phyloP scores from a whole-genome alignment of 2,329 filamentous ascomycete species.

The Aspergillus tubingensis region DNA sequence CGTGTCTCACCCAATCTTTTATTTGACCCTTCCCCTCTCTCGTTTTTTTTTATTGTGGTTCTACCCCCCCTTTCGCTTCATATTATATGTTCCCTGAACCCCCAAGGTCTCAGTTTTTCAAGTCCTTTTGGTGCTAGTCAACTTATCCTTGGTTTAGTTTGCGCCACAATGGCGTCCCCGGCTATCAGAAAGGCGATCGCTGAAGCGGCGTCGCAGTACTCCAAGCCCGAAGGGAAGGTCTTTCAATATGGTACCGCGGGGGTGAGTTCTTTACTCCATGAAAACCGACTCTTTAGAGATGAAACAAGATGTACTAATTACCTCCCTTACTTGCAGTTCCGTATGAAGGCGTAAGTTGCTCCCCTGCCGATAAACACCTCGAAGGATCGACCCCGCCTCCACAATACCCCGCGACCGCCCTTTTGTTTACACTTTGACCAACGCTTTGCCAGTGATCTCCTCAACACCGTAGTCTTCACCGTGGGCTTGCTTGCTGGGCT shows the following conservation, averaged over 20 bases:
- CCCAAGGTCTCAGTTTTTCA: background rate
- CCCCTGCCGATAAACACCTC: conserved; percentile 13
- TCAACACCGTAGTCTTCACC: conserved; percentile 89
- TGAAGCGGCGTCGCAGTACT: conserved; percentile 51
- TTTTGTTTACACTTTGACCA: conserved; percentile 39
- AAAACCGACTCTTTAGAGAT: background rate
- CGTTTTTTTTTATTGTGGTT: conserved; percentile 11
- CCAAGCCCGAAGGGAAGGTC: conserved; percentile 51
- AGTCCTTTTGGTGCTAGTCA: background rate
- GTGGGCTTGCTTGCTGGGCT: conserved; percentile 87
- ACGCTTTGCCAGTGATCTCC: conserved; percentile 61
- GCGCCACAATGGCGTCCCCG: conserved; percentile 45
- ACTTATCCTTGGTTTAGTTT: conserved; percentile 11
- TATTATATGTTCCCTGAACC: conserved; percentile 3
- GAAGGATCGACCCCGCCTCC: conserved; percentile 31
- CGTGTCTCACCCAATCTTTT: conserved; percentile 5
- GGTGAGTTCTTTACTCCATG: conserved; percentile 46
- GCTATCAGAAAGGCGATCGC: conserved; percentile 48
- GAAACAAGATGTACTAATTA: conserved; percentile 14
- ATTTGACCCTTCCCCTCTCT: conserved; percentile 8
- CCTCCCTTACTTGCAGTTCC: conserved; percentile 54
- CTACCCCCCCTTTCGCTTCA: conserved; percentile 7
- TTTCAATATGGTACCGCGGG: conserved; percentile 65
- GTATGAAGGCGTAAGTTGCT: conserved; percentile 65
- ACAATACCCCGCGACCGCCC: conserved; percentile 34